These are phyloP conservation scores for Aspergillus sp. DNA, from an alignment of 2,329 filamentous ascomycete species.

Conservation along the genomic window DNA sequence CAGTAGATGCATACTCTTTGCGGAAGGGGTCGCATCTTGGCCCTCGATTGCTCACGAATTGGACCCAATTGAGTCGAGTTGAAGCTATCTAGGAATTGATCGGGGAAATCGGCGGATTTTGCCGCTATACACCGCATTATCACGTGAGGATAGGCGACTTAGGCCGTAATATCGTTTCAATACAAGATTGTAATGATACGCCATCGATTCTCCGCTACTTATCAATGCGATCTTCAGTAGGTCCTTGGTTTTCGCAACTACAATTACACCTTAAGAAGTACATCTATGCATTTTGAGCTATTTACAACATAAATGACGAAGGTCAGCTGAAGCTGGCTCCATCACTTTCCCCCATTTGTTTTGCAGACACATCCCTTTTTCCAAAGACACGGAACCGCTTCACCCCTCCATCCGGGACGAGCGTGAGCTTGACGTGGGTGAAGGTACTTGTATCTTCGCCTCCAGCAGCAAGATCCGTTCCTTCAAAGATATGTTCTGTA, in stretches of 20 bases:
- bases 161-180: not conserved
- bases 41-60: not conserved
- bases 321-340: not conserved
- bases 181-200: not conserved
- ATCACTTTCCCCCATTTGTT: not conserved
- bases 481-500: conserved; percentile 42
- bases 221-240: no score
- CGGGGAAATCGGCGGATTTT: not conserved
- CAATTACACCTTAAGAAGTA: no score
- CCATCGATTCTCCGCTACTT: not conserved
- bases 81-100: conserved; percentile 1
- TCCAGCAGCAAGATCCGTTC: conserved; percentile 56
- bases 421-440: conserved; percentile 85
- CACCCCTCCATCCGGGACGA: conserved; percentile 90
- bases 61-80: not conserved
- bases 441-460: conserved; percentile 65
- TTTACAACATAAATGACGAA: not conserved
- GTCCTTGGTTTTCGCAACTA: no score
- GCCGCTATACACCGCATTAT: not conserved
- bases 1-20: conserved; percentile 34
- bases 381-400: conserved; percentile 81
- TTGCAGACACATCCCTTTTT: conserved; percentile 32
- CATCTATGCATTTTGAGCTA: no score
- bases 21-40: conserved; percentile 4
- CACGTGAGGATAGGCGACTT: not conserved